Conservation (phyloP, 169 alveolate genomes). For the Perkinsus marinus region DNA sequence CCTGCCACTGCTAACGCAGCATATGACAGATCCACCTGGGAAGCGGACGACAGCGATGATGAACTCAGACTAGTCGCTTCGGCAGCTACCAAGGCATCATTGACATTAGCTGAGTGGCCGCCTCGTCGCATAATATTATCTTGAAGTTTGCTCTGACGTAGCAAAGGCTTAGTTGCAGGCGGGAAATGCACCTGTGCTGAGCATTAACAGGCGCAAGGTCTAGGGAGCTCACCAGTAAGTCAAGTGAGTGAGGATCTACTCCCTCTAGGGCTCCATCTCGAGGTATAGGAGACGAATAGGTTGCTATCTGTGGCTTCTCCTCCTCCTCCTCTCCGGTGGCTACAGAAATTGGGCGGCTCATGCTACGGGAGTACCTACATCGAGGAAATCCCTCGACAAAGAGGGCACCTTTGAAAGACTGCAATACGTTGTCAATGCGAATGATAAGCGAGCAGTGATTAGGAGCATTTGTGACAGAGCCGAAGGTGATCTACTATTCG, state of each 20-base stretch:
- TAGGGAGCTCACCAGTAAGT: neutral
- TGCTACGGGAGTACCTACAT: neutral
- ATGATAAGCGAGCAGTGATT: too few species aligned
- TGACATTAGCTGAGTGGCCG: neutral
- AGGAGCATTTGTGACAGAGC: too few species aligned
- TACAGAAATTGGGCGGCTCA: neutral
- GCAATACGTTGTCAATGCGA: too few species aligned
- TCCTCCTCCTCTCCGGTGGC: too few species aligned
- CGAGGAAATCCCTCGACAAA: too few species aligned
- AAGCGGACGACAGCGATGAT: neutral
- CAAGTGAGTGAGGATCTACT: neutral
- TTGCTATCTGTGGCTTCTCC: neutral
- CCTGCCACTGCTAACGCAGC: neutral
- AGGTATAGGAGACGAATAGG: neutral
- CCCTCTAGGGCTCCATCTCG: neutral
- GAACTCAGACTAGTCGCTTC: neutral
- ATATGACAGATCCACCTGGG: neutral
- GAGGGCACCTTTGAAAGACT: too few species aligned
- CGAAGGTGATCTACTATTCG: too few species aligned
- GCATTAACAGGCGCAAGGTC: neutral
- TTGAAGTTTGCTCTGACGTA: neutral
- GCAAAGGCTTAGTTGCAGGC: neutral
- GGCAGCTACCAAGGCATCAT: neutral
- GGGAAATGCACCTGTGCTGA: neutral
- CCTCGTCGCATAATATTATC: neutral